These are phyloP conservation scores for Apiotrichum laibachii DNA, from an alignment of 1,284 basidiomycete species.

Conservation along the genomic window DNA sequence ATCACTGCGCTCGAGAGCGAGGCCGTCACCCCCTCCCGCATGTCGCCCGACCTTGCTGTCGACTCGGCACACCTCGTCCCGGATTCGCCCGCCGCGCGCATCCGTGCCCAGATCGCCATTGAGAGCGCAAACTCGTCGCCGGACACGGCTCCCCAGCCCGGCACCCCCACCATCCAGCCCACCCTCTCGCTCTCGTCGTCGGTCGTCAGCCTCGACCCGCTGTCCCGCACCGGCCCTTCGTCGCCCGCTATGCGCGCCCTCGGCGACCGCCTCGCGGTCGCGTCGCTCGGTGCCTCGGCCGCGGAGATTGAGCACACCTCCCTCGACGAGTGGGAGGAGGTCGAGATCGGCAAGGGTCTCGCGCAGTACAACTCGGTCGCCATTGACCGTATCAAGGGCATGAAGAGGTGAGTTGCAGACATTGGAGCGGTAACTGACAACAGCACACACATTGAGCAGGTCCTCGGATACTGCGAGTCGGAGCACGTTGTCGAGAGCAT, in stretches of 20 bases:
- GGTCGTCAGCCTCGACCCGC: conserved; percentile 49
- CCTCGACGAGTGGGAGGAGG: conserved; percentile 66
- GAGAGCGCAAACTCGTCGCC: conserved; percentile 14
- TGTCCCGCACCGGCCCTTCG: conserved; percentile 34
- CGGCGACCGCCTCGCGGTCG: not conserved
- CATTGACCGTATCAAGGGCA: conserved; percentile 80
- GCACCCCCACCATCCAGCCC: conserved; percentile 47
- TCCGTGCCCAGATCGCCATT: not conserved
- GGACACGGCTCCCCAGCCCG: conserved; percentile 28
- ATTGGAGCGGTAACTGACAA: conserved; percentile 14
- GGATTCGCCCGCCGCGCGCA: conserved; percentile 10
- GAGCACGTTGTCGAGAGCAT: conserved; percentile 96
- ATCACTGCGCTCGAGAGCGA: conserved; percentile 35
- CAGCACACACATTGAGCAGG: conserved; percentile 74
- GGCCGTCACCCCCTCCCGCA: conserved; percentile 15
- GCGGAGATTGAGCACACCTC: not conserved
- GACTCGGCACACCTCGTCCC: conserved; percentile 9
- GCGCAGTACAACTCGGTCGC: conserved; percentile 95
- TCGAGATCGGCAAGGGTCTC: conserved; percentile 89
- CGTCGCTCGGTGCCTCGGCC: not conserved
- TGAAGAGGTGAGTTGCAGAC: conserved; percentile 71
- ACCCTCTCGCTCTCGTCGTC: conserved; percentile 47
- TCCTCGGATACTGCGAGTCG: conserved; percentile 89
- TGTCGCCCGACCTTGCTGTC: conserved; percentile 9
- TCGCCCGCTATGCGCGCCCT: conserved; percentile 35